phyloP scores from a whole-genome alignment of 139 green algal genomes.

The Protoeuglena noctilucae region DNA sequence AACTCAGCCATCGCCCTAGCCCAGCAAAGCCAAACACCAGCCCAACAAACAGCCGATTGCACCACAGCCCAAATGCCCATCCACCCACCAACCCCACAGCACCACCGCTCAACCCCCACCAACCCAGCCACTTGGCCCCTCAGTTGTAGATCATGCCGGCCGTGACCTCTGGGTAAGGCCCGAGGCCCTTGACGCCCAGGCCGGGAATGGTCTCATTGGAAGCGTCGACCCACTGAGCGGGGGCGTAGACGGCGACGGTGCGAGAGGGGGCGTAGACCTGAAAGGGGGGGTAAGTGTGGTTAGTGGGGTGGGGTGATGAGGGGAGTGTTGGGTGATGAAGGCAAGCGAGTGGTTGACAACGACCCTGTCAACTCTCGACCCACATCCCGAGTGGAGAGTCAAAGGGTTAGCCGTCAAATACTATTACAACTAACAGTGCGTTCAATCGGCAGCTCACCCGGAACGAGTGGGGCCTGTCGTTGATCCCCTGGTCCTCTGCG shows the following conservation, averaged over 20 bases:
- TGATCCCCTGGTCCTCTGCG: slow-evolving; percentile 22
- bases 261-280: slow-evolving; percentile 50
- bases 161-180: slow-evolving; percentile 36
- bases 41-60: no score
- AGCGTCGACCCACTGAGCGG: slow-evolving; percentile 43
- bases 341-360: neutral
- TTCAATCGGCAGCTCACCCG: slow-evolving; percentile 11
- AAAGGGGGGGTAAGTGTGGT: neutral
- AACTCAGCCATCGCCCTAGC: no score
- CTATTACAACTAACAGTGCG: neutral
- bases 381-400: neutral
- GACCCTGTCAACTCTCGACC: slow-evolving; percentile 1
- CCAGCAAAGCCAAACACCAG: no score
- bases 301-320: neutral
- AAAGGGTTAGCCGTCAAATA: no score
- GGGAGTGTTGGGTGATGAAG: neutral
- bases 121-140: no score
- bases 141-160: no score
- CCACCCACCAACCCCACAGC: no score
- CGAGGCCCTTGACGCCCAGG: slow-evolving; percentile 60
- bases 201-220: slow-evolving; percentile 58
- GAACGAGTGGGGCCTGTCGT: slow-evolving; percentile 52
- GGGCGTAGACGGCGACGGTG: slow-evolving; percentile 74
- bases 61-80: no score
- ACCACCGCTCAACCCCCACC: no score